A percentile compares a stretch with the other conserved stretches of the same genome.
Evolutionary conservation across 139 green algal genomes (phyloP).

Genomic region (Coccomyxa sp.): DNA sequence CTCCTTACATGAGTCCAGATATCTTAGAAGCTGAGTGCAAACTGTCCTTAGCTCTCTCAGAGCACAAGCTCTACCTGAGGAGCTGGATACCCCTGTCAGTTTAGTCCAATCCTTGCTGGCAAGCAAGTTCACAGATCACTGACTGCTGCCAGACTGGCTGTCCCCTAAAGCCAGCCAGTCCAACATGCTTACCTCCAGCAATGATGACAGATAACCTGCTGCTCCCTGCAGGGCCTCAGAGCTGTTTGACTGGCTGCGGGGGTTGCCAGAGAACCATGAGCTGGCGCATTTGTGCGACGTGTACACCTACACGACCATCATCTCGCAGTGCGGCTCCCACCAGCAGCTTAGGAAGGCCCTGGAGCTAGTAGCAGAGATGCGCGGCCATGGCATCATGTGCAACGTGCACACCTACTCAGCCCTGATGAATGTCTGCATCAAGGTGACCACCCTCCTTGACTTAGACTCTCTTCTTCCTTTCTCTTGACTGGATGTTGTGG

Average conservation of each 20-base stretch:
- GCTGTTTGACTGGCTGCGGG: slow-evolving; percentile 85
- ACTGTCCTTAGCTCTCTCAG: too few relatives aligned
- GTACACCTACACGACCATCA: slow-evolving; percentile 84
- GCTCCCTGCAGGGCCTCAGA: slow-evolving; percentile 37
- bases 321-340: slow-evolving; percentile 39
- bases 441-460: slow-evolving; percentile 11
- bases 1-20: too few relatives aligned
- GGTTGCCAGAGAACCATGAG: slow-evolving; percentile 43
- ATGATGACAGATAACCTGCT: too few relatives aligned
- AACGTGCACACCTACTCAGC: slow-evolving; percentile 73
- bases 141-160: too few relatives aligned
- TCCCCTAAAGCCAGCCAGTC: too few relatives aligned
- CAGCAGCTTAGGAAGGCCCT: slow-evolving; percentile 50
- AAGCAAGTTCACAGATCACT: too few relatives aligned
- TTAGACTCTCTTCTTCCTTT: too few relatives aligned
- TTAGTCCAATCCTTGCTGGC: too few relatives aligned
- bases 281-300: slow-evolving; percentile 71
- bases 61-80: too few relatives aligned
- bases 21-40: too few relatives aligned
- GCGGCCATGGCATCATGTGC: slow-evolving; percentile 46
- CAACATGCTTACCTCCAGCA: too few relatives aligned
- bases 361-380: slow-evolving; percentile 61
- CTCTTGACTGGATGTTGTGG: background rate
- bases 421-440: slow-evolving; percentile 65
- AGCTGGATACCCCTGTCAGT: too few relatives aligned